Evolutionary conservation across 129 eudicot species (phyloP), one percentile per base, ranked within the genome.

Genomic region (Smallanthus sonchifolius): DNA sequence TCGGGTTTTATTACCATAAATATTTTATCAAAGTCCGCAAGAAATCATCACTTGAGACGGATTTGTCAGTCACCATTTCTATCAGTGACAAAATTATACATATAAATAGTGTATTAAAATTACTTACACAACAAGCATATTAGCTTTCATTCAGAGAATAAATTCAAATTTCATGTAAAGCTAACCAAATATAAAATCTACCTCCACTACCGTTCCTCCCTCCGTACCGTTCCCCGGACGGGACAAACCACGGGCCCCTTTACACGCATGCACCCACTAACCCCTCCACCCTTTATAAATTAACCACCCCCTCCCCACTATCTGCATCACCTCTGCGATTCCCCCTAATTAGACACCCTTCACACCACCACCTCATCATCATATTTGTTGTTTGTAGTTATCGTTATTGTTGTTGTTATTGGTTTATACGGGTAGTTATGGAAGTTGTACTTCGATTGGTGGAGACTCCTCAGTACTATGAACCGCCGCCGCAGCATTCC

Each of bases 401-500:
- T 34, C 8, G 8, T 56, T 24, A 24, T 24, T 14, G 17, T 59
- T 5, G 4, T 34, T 35, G 30, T 67, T 38, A 3, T 45, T 11
- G 6, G 4, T 13, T 65, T 76, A 39, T 67, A 67, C 39, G 6
- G 3, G 3, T 6, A 44, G 69, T 63, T 54, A 75, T 75, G 79
- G 79, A 75, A 75, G 79, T 24, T 65, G 79, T 75, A 64, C 72
- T 74, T 6, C 51, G 57, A 6, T 4, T 62, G 7, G 79, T 77
- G 74, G 89, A 86, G 70, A 72, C 56, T 63, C 79, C 80, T 44
- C 80, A 85, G 15, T 72, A 74, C 75, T 78, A 79, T 62, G 57
- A 88, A 54, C 86, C 89, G 1, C 84, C 85, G 7, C 65, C 7
- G 9, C 72, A 75, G 0, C 96, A 86, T 38, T 60, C 44, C 54